Conservation (phyloP, 1,284 basidiomycete species). For the Golubevia sp. region DNA sequence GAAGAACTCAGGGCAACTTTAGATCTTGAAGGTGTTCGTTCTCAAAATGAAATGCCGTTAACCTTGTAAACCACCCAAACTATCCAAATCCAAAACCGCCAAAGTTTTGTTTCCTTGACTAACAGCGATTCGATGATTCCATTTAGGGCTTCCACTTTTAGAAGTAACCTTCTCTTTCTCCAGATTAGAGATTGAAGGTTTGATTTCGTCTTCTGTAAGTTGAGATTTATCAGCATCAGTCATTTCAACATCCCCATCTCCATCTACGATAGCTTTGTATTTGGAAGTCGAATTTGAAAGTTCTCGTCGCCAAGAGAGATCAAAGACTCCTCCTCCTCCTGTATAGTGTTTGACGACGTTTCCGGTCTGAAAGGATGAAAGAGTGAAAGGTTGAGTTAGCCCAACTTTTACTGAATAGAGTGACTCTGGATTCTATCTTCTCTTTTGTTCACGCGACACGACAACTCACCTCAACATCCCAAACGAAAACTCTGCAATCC, state of each 20-base stretch:
- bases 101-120: too few relatives aligned
- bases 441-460: conserved; percentile 9
- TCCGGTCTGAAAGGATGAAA: conserved; percentile 13
- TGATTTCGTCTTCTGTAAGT: background rate
- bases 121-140: background rate
- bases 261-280: background rate
- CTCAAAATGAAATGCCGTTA: too few relatives aligned
- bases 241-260: conserved; percentile 3
- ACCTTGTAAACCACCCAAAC: too few relatives aligned
- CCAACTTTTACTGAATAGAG: background rate
- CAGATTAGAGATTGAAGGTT: background rate
- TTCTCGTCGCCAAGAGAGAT: conserved; percentile 28
- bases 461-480: conserved; percentile 27
- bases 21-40: too few relatives aligned
- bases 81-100: too few relatives aligned
- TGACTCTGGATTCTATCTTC: conserved; percentile 17
- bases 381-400: background rate
- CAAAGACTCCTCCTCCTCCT: conserved; percentile 34
- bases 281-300: conserved; percentile 1
- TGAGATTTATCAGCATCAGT: background rate
- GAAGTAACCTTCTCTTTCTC: background rate
- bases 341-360: conserved; percentile 32
- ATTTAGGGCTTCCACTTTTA: too few relatives aligned
- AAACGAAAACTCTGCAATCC: conserved; percentile 45
- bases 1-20: too few relatives aligned